Evolutionary conservation across 2,329 filamentous ascomycete genomes (phyloP), one percentile per base, ranked within the genome.

Genomic region (Ophiosphaerella narmari): DNA sequence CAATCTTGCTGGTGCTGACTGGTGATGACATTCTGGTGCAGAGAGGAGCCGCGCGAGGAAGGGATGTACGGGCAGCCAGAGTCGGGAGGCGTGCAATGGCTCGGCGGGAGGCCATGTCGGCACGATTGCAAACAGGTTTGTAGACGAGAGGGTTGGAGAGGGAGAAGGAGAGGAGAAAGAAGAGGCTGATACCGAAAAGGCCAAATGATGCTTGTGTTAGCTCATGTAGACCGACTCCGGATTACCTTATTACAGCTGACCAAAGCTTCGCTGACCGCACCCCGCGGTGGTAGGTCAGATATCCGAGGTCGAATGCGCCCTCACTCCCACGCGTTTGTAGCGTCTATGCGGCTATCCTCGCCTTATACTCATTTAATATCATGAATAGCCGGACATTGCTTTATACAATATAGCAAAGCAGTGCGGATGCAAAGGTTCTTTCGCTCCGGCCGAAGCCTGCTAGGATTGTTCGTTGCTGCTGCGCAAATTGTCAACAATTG

Each of bases 101-200:
- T 66, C 77, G 75, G 56, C 77, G 75, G 52, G 75, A 71, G 34
- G 77, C 77, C 76, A 79, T 79, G 38, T 54, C 56, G 54, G 51
- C 45, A 51, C 50, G 36, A 29, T 8, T 29, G 11, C 26, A 29
- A 11, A 29, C 5, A 29, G 6, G 7, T 29, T 11, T 29, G 7
- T 29, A 11, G 26, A 50, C 6, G 39, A 35, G 33, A 50, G 60
- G 56, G n/a, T 60, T 57, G 57, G 49, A 58, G 43, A 43, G 42
- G 50, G 49, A 52, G 34, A 36, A 46, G 38, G 36, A 39, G 43
- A 42, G 29, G 34, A 48, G 23, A 26, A 13, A 33, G 9, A 45
- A 32, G 41, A 14, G 32, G 9, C 21, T 14, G 16, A 43, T 32
- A 32, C 35, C 21, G 16, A 21, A 39, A 21, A 38, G 33, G 39